Conservation (phyloP, 345 rosid genomes). For the Camelina sativa region DNA sequence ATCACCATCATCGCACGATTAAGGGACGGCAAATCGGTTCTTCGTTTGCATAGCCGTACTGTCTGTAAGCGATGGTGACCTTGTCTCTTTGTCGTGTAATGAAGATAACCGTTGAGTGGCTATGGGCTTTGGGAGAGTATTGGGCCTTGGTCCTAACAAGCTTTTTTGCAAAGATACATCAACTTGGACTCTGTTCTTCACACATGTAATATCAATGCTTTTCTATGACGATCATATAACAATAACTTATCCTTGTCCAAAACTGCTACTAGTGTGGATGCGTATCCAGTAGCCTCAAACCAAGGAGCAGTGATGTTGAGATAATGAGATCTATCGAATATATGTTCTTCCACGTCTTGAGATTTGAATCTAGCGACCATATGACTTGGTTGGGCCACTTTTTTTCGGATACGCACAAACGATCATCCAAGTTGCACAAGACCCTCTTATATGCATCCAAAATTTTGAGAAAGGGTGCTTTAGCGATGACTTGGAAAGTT, state of each 20-base stretch:
- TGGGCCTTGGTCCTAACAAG: too few relatives aligned
- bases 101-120: too few relatives aligned
- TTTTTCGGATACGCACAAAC: constrained; percentile 2
- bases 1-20: too few relatives aligned
- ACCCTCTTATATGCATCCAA: background rate
- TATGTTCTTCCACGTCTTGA: constrained; percentile 13
- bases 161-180: too few relatives aligned
- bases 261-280: background rate
- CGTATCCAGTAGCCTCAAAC: background rate
- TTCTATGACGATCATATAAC: background rate
- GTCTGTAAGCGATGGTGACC: too few relatives aligned
- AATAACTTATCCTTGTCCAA: background rate
- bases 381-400: background rate
- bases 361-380: constrained; percentile 3
- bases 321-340: background rate
- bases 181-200: too few relatives aligned
- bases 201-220: background rate
- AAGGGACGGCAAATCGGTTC: too few relatives aligned
- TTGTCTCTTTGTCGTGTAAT: too few relatives aligned
- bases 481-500: background rate
- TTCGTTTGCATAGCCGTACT: too few relatives aligned
- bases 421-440: constrained; percentile 5
- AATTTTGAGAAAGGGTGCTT: constrained; percentile 4
- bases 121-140: too few relatives aligned
- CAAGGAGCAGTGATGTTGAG: background rate